Conservation (phyloP, 2,329 filamentous ascomycete genomes). For the Pyricularia grisea region DNA sequence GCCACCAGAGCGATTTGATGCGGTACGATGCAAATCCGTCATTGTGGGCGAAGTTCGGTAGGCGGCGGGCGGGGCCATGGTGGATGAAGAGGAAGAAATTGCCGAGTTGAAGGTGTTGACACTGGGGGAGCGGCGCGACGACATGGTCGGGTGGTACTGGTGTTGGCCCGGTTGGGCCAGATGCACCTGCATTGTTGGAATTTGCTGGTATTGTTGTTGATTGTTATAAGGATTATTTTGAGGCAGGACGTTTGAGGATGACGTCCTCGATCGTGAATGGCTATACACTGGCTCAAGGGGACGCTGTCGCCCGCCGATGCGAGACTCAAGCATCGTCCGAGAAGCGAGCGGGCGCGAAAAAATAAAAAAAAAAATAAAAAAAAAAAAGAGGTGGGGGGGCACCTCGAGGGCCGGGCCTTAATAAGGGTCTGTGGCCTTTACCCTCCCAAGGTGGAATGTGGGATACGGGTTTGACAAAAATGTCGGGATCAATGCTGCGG, state of each 20-base stretch:
- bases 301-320: constrained; percentile 19
- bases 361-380: too few species aligned
- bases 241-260: constrained; percentile 44
- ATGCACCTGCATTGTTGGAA: constrained; percentile 18
- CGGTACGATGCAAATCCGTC: constrained; percentile 60
- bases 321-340: constrained; percentile 20
- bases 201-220: constrained; percentile 10
- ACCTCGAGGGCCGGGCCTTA: neutral
- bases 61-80: constrained; percentile 39
- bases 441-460: neutral
- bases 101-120: constrained; percentile 58
- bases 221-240: constrained; percentile 4
- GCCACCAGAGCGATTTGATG: constrained; percentile 65
- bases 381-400: neutral
- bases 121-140: constrained; percentile 48
- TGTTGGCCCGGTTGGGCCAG: constrained; percentile 17
- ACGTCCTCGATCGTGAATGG: constrained; percentile 47
- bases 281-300: constrained; percentile 29
- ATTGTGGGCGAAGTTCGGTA: constrained; percentile 45
- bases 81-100: constrained; percentile 42
- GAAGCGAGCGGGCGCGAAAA: neutral
- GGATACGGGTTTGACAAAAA: neutral
- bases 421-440: neutral
- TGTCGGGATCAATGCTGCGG: neutral
- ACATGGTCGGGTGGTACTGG: constrained; percentile 21